phyloP scores from a whole-genome alignment of 805 yeast genomes.

The Zygosaccharomyces rouxii region DNA sequence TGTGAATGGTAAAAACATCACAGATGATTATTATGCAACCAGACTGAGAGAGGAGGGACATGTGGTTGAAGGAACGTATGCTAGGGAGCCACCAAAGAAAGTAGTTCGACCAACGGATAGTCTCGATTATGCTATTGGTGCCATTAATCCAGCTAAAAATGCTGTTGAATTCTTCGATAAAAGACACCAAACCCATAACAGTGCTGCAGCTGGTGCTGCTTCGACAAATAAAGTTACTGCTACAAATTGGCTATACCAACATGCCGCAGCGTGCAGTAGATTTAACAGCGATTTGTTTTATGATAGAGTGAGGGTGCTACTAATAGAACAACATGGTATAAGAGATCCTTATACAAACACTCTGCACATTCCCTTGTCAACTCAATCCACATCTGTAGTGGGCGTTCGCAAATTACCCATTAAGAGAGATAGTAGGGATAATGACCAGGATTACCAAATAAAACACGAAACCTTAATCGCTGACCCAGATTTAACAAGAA shows the following conservation, averaged over 20 bases:
- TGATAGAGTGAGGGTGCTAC: conserved; percentile 49
- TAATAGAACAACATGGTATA: conserved; percentile 47
- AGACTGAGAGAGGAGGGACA: conserved; percentile 49
- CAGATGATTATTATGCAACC: conserved; percentile 83
- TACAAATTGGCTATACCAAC: conserved; percentile 80
- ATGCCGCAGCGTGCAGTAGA: conserved; percentile 70
- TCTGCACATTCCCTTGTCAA: conserved; percentile 61
- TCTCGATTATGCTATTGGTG: conserved; percentile 10
- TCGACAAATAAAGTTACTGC: conserved; percentile 43
- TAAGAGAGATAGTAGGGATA: conserved; percentile 27
- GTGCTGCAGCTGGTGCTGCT: conserved; percentile 37
- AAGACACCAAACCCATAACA: conserved; percentile 17
- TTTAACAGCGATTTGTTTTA: conserved; percentile 60
- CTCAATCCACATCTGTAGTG: conserved; percentile 61
- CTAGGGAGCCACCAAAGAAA: conserved; percentile 29
- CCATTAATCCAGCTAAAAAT: conserved; percentile 34
- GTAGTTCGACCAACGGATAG: conserved; percentile 16
- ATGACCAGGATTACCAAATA: conserved; percentile 33
- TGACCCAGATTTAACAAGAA: conserved; percentile 44
- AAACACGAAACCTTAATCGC: conserved; percentile 45
- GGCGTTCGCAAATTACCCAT: conserved; percentile 21
- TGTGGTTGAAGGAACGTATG: conserved; percentile 55
- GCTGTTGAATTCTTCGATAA: conserved; percentile 40
- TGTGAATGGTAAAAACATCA: conserved; percentile 70
- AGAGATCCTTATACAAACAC: conserved; percentile 86